Conservation (phyloP, 2,329 filamentous ascomycete genomes). For the Cladosporium sp. region DNA sequence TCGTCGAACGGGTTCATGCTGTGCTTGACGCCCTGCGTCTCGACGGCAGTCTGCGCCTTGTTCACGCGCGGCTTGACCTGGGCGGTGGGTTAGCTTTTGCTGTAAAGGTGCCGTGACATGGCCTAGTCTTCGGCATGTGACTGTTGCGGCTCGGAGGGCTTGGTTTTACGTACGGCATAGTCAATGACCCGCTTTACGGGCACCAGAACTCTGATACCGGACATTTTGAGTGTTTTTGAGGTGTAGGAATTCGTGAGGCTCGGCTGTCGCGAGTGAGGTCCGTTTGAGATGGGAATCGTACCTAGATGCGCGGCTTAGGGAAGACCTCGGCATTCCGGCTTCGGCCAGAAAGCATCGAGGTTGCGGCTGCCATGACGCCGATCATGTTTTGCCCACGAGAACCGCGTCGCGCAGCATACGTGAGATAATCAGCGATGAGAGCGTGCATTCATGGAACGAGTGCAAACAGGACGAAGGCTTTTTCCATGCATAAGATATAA, state of each 20-base stretch:
- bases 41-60: slow-evolving; percentile 74
- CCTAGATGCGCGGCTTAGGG: background rate
- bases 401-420: too few species aligned
- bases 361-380: background rate
- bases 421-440: too few species aligned
- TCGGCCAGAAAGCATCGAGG: background rate
- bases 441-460: too few species aligned
- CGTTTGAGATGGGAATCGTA: background rate
- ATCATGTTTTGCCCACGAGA: too few species aligned
- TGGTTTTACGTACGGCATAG: slow-evolving; percentile 44
- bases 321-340: background rate
- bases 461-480: too few species aligned
- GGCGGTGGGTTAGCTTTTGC: slow-evolving; percentile 3
- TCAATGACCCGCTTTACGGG: slow-evolving; percentile 54
- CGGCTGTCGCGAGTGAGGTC: background rate
- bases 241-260: background rate
- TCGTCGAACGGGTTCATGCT: slow-evolving; percentile 99
- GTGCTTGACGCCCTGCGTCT: slow-evolving; percentile 90
- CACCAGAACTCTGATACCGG: slow-evolving; percentile 48
- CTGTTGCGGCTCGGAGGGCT: background rate
- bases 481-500: too few species aligned
- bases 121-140: background rate
- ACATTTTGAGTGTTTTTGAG: slow-evolving; percentile 29
- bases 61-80: slow-evolving; percentile 67
- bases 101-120: background rate